phyloP scores from a whole-genome alignment of 2,329 filamentous ascomycete genomes.

The Apiospora saccharicola region DNA sequence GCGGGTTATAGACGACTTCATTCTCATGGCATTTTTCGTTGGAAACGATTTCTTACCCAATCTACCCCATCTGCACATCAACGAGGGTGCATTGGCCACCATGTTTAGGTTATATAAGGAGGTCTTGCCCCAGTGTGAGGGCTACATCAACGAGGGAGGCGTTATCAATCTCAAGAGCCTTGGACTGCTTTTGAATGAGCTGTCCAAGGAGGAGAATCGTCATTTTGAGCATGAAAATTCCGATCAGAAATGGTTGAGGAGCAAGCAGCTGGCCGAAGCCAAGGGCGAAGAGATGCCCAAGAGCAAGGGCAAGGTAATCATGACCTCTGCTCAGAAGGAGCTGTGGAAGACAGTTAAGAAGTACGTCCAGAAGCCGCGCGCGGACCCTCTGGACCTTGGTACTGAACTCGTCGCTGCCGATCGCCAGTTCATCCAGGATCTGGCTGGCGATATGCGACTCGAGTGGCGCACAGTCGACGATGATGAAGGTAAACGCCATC shows the following conservation, averaged over 20 bases:
- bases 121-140: slow-evolving; percentile 83
- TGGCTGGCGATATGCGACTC: slow-evolving; percentile 70
- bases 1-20: slow-evolving; percentile 97
- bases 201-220: slow-evolving; percentile 88
- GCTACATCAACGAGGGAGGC: slow-evolving; percentile 96
- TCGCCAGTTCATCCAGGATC: slow-evolving; percentile 89
- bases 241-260: slow-evolving; percentile 90
- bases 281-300: slow-evolving; percentile 69
- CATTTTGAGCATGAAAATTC: slow-evolving; percentile 91
- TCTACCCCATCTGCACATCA: slow-evolving; percentile 94
- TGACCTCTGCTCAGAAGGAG: slow-evolving; percentile 82
- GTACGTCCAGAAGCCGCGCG: slow-evolving; percentile 76
- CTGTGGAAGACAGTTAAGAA: slow-evolving; percentile 84
- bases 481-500: slow-evolving; percentile 60
- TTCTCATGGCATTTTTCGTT: slow-evolving; percentile 99
- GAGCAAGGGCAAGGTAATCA: slow-evolving; percentile 68
- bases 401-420: slow-evolving; percentile 79
- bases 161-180: slow-evolving; percentile 88
- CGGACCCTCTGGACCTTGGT: slow-evolving; percentile 75
- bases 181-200: slow-evolving; percentile 78
- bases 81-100: slow-evolving; percentile 92
- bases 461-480: slow-evolving; percentile 66
- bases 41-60: slow-evolving; percentile 99
- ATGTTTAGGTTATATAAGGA: slow-evolving; percentile 99
- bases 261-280: slow-evolving; percentile 78